Base-by-base conservation (phyloP, 352 stramenopile genomes). In the Phytopythium sindhum region DNA sequence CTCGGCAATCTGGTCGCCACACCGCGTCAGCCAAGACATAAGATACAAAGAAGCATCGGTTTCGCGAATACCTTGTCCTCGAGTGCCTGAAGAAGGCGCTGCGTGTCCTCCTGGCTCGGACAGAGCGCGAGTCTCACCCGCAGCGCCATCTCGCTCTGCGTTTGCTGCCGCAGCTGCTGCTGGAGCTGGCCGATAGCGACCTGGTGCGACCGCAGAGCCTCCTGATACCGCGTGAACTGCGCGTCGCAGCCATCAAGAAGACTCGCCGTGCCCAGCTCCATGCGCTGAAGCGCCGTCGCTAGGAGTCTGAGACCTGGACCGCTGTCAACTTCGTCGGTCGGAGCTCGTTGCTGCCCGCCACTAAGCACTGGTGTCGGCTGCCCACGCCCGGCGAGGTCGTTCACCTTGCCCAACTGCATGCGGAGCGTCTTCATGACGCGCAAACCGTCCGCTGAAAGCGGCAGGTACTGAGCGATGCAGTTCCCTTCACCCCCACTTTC, bases 91-190 rank as follows among this genome's bases (percentile, higher is more conserved):
- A 90, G 74, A 29, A 88, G 65, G 9, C 59, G 70, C 65, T 88
- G 51, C 4, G 79, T 89, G 58, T 89, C 80, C 68, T 88, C 82
- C 62, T 91, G 81, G 54, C 69, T 88, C 37, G 82, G 80, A 65
- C 76, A 88, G 4, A 54, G 61, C 12, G 66, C 64, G 28, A 90
- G 47, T 42, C 86, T 76, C n/a, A 57, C 73, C 45, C 59, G 57
- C 7, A 91, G 77, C 28, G 72, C 70, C 31, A 73, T 69, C 24
- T 89, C 80, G 11, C 73, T 69, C 28, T 82, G 60, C 48, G 78
- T 72, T 12, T 87, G 80, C 19, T 72, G 54, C 60, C 71, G 70
- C 10, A 86, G 45, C 23, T 88, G 76, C 12, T 72, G 63, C 56
- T 83, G 68, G 11, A 89, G 71, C 31, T 79, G 67, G 4, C 77